phyloP scores from a whole-genome alignment of 768 basidiomycete species.

The Collybiopsis luxurians region DNA sequence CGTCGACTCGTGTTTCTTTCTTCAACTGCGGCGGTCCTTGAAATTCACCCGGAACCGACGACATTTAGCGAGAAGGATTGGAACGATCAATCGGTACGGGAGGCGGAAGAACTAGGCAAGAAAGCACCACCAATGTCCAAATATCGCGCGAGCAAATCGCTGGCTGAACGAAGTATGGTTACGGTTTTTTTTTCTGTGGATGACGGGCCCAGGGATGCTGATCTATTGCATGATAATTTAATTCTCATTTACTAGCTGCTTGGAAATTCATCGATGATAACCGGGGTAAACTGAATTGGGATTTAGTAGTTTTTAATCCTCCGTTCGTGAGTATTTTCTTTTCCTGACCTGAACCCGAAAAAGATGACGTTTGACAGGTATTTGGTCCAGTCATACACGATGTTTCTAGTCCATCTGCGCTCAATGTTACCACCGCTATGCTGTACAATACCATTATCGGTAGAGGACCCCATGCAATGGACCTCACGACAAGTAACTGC shows the following conservation, averaged over 20 bases:
- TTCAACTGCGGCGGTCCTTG: slow-evolving; percentile 50
- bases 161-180: slow-evolving; percentile 55
- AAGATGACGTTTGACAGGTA: neutral
- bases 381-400: slow-evolving; percentile 42
- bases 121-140: slow-evolving; percentile 36
- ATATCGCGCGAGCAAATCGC: slow-evolving; percentile 62
- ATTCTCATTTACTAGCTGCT: slow-evolving; percentile 31
- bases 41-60: slow-evolving; percentile 18
- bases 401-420: slow-evolving; percentile 25
- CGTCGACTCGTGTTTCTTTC: slow-evolving; percentile 69
- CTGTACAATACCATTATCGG: slow-evolving; percentile 25
- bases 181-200: no score
- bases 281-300: slow-evolving; percentile 43
- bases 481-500: slow-evolving; percentile 18
- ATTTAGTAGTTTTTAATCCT: slow-evolving; percentile 52
- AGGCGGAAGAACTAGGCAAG: slow-evolving; percentile 46
- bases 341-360: no score
- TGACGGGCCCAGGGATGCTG: no score
- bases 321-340: slow-evolving; percentile 38
- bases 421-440: slow-evolving; percentile 36
- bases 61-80: slow-evolving; percentile 54
- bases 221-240: neutral
- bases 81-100: slow-evolving; percentile 49
- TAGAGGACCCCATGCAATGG: slow-evolving; percentile 16
- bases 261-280: slow-evolving; percentile 43